Evolutionary conservation across 176 grass and related monocot genomes (phyloP).

Genomic region (Puccinellia tenuiflora): DNA sequence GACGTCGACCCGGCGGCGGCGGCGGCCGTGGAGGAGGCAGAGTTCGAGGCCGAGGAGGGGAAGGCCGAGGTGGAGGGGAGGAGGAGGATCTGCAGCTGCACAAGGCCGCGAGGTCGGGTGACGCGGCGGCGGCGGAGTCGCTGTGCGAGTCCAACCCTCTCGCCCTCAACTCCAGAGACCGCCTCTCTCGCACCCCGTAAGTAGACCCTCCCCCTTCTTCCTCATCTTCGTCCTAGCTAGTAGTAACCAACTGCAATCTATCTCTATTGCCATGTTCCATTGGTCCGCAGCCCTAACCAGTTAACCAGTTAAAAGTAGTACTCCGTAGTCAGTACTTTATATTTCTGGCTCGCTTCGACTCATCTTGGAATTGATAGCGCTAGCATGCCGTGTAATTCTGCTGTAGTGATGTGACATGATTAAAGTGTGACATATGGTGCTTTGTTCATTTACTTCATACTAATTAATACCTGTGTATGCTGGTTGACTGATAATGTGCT

Average conservation of each 20-base stretch:
- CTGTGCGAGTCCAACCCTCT: constrained; percentile 42
- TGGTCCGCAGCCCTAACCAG: not conserved
- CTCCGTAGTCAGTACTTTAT: too few species aligned
- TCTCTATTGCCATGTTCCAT: not conserved
- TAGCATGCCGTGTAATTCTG: not conserved
- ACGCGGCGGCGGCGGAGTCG: constrained; percentile 25
- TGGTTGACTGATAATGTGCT: not conserved
- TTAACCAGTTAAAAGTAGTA: not conserved
- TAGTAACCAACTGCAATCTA: not conserved
- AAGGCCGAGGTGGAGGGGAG: constrained; percentile 8
- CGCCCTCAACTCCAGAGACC: constrained; percentile 41
- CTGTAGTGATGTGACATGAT: not conserved
- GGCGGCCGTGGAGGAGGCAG: constrained; percentile 2
- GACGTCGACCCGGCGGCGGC: constrained; percentile 25
- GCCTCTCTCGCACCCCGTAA: constrained; percentile 47
- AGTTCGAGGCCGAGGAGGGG: constrained; percentile 11
- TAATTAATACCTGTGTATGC: not conserved
- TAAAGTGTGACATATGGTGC: not conserved
- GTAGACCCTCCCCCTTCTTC: not conserved
- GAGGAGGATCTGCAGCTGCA: constrained; percentile 34
- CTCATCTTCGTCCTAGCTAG: not conserved
- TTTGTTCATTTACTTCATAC: not conserved
- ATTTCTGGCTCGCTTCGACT: not conserved
- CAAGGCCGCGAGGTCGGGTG: constrained; percentile 37
- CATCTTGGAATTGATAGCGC: not conserved